These are phyloP conservation scores for Juglanconis sp. DNA, from an alignment of 2,329 filamentous ascomycete genomes.

Conservation along the genomic window DNA sequence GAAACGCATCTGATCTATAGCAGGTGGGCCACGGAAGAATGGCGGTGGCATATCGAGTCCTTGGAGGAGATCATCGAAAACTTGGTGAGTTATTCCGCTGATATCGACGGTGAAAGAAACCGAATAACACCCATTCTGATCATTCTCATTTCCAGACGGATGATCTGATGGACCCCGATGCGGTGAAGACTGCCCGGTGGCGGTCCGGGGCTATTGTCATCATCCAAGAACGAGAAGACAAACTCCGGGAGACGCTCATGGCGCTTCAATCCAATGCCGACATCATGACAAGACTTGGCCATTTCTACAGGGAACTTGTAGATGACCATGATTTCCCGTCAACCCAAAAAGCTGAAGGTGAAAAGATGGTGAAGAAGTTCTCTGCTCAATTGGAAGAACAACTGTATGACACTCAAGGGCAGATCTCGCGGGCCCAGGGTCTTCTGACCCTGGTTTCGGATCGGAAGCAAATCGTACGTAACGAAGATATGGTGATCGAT, in stretches of 20 bases:
- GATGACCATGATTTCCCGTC: conserved; percentile 23
- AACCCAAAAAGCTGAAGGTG: conserved; percentile 3
- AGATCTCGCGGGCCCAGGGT: conserved; percentile 31
- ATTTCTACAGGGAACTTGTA: conserved; percentile 27
- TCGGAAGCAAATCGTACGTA: conserved; percentile 31
- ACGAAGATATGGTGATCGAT: neutral
- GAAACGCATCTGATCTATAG: conserved; percentile 34
- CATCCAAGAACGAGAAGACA: conserved; percentile 37
- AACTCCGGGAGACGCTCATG: conserved; percentile 32
- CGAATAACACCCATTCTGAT: neutral
- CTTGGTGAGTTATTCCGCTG: neutral
- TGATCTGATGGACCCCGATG: conserved; percentile 26
- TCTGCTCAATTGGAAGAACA: neutral
- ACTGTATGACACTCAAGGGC: conserved; percentile 30
- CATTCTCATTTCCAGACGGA: neutral
- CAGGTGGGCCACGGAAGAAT: conserved; percentile 39
- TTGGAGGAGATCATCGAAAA: conserved; percentile 29
- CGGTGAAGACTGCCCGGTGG: neutral
- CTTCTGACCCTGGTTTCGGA: conserved; percentile 33
- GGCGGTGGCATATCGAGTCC: conserved; percentile 38
- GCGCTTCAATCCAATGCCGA: conserved; percentile 36
- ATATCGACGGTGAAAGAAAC: no score
- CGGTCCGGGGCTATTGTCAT: neutral
- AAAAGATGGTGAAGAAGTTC: conserved; percentile 13
- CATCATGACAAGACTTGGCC: conserved; percentile 29